phyloP scores from a whole-genome alignment of 129 eudicot genomes.

The Cynara cardunculus region DNA sequence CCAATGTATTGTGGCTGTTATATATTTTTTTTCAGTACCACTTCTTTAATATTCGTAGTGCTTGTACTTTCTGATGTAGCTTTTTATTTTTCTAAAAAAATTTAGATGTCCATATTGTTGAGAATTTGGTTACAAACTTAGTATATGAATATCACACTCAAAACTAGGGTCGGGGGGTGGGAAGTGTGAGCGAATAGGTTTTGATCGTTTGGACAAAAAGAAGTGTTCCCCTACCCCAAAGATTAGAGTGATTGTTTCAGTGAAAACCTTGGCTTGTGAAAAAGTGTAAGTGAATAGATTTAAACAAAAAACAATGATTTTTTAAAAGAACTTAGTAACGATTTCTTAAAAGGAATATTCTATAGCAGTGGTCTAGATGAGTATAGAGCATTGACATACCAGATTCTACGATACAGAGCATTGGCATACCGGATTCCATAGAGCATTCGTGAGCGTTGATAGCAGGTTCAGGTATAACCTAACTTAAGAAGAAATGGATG shows the following conservation, averaged over 20 bases:
- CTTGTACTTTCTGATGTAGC: background rate
- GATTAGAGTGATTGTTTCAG: background rate
- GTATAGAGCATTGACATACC: background rate
- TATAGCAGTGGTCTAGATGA: background rate
- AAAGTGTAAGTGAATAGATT: background rate
- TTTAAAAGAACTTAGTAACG: background rate
- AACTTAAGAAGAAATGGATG: background rate
- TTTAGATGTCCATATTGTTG: background rate
- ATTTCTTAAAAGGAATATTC: background rate
- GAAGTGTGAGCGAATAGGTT: background rate
- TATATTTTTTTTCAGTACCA: background rate
- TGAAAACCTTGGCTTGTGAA: background rate
- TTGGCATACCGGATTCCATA: background rate
- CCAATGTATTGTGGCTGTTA: background rate
- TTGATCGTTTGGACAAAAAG: too few relatives aligned
- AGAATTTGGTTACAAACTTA: background rate
- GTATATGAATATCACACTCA: background rate
- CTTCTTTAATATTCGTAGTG: background rate
- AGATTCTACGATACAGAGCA: background rate
- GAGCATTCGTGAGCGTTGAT: background rate
- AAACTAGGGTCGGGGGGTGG: background rate
- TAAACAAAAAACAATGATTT: background rate
- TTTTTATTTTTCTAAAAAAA: background rate
- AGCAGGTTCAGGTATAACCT: background rate
- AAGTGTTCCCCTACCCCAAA: background rate